These are phyloP conservation scores for Metarhizium brunneum DNA, from an alignment of 2,329 filamentous ascomycete species.

Conservation along the genomic window DNA sequence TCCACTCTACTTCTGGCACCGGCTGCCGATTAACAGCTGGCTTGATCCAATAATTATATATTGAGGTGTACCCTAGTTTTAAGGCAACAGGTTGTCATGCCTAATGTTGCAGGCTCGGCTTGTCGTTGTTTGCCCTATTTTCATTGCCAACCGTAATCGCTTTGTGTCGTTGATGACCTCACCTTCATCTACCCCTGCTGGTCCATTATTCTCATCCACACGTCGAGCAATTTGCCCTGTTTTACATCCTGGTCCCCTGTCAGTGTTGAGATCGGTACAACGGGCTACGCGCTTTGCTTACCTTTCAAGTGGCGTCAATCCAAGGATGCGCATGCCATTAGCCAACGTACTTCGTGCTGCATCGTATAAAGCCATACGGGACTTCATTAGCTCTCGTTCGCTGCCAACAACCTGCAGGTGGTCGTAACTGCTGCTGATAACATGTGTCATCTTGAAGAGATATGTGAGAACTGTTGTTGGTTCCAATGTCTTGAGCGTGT, in stretches of 20 bases:
- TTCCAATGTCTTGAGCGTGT: slow-evolving; percentile 77
- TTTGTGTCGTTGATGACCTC: background rate
- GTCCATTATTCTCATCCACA: too few relatives aligned
- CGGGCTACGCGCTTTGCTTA: slow-evolving; percentile 11
- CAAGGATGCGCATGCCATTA: slow-evolving; percentile 77
- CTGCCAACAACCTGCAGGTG: slow-evolving; percentile 74
- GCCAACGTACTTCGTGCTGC: slow-evolving; percentile 64
- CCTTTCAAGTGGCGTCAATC: slow-evolving; percentile 64
- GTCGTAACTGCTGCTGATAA: slow-evolving; percentile 72
- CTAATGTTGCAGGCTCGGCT: background rate
- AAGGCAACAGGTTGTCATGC: background rate
- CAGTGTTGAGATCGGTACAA: background rate
- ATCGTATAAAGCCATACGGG: slow-evolving; percentile 50
- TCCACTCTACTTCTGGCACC: background rate
- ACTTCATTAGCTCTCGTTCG: slow-evolving; percentile 57
- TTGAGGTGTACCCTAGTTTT: background rate
- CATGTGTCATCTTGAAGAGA: slow-evolving; percentile 80
- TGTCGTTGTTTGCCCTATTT: background rate
- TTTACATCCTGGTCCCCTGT: slow-evolving; percentile 4
- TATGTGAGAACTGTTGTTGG: slow-evolving; percentile 49
- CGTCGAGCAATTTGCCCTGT: background rate
- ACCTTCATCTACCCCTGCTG: background rate
- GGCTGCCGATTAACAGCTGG: background rate
- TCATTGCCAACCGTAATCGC: background rate
- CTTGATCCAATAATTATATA: background rate